These are phyloP conservation scores for Talaromyces sp. DNA, from an alignment of 2,329 filamentous ascomycete species.

Conservation along the genomic window DNA sequence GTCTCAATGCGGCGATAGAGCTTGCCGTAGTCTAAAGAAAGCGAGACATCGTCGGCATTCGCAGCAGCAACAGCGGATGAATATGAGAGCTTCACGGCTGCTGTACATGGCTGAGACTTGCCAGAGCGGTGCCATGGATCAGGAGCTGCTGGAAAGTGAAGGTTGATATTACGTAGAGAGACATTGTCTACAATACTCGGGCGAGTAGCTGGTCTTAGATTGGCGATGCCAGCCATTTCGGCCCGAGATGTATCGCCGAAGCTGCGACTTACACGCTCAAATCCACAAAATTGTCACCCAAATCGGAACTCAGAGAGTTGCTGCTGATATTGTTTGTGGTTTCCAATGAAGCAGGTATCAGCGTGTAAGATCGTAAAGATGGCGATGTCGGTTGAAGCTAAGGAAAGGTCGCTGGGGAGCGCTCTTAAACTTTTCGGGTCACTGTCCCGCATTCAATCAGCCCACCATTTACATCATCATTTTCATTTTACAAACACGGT, in stretches of 20 bases:
- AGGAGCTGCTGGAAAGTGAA: conserved; percentile 42
- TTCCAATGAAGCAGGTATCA: neutral
- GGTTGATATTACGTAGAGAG: conserved; percentile 42
- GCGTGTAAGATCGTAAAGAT: neutral
- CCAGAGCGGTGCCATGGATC: conserved; percentile 46
- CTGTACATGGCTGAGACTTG: conserved; percentile 45
- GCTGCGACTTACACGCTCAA: neutral
- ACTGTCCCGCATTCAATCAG: conserved; percentile 4
- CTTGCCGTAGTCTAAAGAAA: conserved; percentile 48
- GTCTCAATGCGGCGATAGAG: conserved; percentile 42
- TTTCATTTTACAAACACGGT: neutral
- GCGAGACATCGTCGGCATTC: conserved; percentile 42
- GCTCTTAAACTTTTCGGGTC: neutral
- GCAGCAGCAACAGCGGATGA: conserved; percentile 41
- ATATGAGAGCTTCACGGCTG: conserved; percentile 43
- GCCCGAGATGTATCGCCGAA: neutral
- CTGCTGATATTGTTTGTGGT: neutral
- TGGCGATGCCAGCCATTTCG: conserved; percentile 20
- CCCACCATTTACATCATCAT: conserved; percentile 7
- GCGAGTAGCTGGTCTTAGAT: conserved; percentile 30
- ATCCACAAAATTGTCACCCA: neutral
- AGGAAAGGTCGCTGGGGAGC: neutral
- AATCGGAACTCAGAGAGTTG: neutral
- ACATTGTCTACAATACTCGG: conserved; percentile 38
- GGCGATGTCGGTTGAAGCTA: neutral